phyloP scores from a whole-genome alignment of 1,139 yeast genomes.

The Zygotorulaspora mrakii region DNA sequence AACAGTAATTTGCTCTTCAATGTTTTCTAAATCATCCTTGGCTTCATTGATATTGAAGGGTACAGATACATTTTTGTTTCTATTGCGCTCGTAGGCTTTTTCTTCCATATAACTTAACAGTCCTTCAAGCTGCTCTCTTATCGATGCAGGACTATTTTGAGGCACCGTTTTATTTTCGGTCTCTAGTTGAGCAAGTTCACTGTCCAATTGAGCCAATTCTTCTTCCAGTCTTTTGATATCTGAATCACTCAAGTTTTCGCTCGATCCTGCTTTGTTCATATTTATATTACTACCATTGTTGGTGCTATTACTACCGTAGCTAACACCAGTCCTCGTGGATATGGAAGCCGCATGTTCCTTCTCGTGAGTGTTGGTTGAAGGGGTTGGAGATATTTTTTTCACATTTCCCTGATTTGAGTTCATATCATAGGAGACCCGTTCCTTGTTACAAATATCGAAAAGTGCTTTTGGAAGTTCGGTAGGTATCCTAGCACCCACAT shows the following conservation, averaged over 20 bases:
- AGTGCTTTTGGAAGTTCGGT: slow-evolving; percentile 91
- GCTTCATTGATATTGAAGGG: slow-evolving; percentile 39
- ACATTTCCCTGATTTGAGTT: slow-evolving; percentile 49
- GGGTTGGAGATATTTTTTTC: slow-evolving; percentile 23
- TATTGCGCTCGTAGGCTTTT: slow-evolving; percentile 28
- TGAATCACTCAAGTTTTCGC: slow-evolving; percentile 51
- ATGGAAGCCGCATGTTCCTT: slow-evolving; percentile 18
- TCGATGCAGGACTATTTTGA: slow-evolving; percentile 37
- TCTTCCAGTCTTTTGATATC: slow-evolving; percentile 82
- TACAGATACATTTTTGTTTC: slow-evolving; percentile 21
- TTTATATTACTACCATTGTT: slow-evolving; percentile 11
- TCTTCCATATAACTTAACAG: slow-evolving; percentile 68
- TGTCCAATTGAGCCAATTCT: slow-evolving; percentile 70
- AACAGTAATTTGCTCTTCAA: slow-evolving; percentile 53
- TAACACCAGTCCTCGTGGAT: slow-evolving; percentile 38
- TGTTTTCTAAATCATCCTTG: slow-evolving; percentile 42
- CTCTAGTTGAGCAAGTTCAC: slow-evolving; percentile 57
- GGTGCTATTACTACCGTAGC: slow-evolving; percentile 1
- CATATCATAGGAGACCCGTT: slow-evolving; percentile 72
- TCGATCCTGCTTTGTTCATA: slow-evolving; percentile 30
- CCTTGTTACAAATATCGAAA: slow-evolving; percentile 87
- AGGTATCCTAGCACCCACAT: slow-evolving; percentile 76
- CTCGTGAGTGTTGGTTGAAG: slow-evolving; percentile 18
- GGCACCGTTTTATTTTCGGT: slow-evolving; percentile 45
- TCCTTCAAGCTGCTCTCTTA: slow-evolving; percentile 77